Evolutionary conservation across 176 grass and related monocot genomes (phyloP), one percentile per base, ranked within the genome.

Genomic region (Cymbopogon citratus): DNA sequence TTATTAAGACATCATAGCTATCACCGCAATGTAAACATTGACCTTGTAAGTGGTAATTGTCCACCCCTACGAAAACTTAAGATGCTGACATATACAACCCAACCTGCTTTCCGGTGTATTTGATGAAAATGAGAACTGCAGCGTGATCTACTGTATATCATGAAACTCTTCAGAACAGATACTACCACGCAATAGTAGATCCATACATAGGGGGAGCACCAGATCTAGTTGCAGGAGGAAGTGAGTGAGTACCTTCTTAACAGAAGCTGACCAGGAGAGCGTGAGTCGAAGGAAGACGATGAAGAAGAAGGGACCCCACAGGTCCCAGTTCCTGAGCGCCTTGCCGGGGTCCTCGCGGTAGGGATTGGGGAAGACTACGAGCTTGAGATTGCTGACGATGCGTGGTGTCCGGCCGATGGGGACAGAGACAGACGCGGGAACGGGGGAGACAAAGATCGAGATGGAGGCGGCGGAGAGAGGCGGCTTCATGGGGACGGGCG

Each of bases 241-340:
- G 48, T 51, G 41, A 9, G 9, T 15, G 28, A 7, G 74, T 74
- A 98, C 96, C 96, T 99, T 99, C 80, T 90, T 99, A 6, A 95
- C 91, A 7, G 96, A 93, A 5, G 96, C 96, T 11, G 96, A 99
- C 96, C 96, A 95, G 82, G 96, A 99, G 26, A 95, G 96, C 2
- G 88, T 93, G 48, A 99, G 91, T 1, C 96, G 92, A 8, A 99
- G 90, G 89, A 99, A 99, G 23, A 99, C 87, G 87, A 99, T 99
- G 92, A 99, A 99, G 89, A 99, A 99, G 87, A 99, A 95, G 16
- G 96, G 96, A 0, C 92, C 96, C 96, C 96, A 98, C 1, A 99
- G 92, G 79, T 99, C 96, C 96, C 96, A 99, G 87, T 99, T 92
- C 90, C 96, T 84, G 23, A 99, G 96, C 51, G 96, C 96, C 87